Base-by-base conservation (phyloP, 805 yeast species). In the Torulaspora maleeae region DNA sequence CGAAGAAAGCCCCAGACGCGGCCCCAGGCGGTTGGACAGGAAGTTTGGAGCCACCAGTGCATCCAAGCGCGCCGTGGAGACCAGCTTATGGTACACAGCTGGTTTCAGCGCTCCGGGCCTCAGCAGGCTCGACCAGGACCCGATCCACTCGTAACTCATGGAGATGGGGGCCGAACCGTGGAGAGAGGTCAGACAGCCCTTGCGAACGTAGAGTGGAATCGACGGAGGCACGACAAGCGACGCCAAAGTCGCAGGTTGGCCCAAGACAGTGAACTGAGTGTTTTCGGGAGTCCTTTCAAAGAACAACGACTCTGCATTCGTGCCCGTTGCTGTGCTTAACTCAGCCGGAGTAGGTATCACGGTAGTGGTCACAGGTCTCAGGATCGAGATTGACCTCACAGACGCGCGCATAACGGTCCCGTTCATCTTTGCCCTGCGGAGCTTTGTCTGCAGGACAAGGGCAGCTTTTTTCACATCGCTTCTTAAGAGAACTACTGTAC, bases 111-210 rank as follows among this genome's bases (percentile, higher is more conserved):
- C 51, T 5, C 50, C 50, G 43, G 50, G 52, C 2, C 51, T 52
- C 6, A 52, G 13, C 37, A 57, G 15, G 43, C 56, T 59, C 17
- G 52, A 49, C 54, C 55, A 53, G 19, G 51, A 33, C 13, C 54
- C 51, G 13, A 55, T 37, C 55, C 59, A 54, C 36, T 56, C 56
- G 36, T 54, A 53, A 9, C 58, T 45, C 33, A 58, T 42, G 12
- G 52, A 33, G n/a, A 56, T 43, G 20, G 46, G 33, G 15, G 48
- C 35, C 13, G 53, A 44, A 27, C 54, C 53, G 37, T 54, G 55
- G 4, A 63, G 36, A 4, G 66, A 58, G 2, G 62, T 53, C 12
- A 63, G 24, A 43, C 63, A 61, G 15, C 60, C 60, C 36, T 58
- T 55, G 13, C 60, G 48, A 11, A 63, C 55, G 27, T 51, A 59